Conservation (phyloP, 2,329 filamentous ascomycete genomes). For the Stromatinia cepivora region DNA sequence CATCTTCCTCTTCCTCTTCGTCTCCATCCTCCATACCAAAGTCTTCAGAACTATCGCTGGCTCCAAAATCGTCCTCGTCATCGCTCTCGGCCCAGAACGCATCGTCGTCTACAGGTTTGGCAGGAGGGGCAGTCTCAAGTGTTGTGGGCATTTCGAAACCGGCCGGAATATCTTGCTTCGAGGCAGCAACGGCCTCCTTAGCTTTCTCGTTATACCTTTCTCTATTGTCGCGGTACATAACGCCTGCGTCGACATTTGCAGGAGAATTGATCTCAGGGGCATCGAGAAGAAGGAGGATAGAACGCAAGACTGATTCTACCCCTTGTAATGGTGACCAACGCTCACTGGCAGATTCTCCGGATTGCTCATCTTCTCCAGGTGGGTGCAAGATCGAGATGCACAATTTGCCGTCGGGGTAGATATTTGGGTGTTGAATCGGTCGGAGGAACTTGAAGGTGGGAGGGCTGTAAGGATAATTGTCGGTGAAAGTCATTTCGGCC, state of each 20-base stretch:
- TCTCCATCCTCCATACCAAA: slow-evolving; percentile 61
- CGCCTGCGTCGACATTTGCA: slow-evolving; percentile 90
- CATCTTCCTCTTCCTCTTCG: slow-evolving; percentile 55
- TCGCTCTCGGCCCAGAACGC: slow-evolving; percentile 82
- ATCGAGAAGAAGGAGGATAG: slow-evolving; percentile 86
- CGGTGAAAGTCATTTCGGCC: slow-evolving; percentile 82
- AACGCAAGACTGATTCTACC: slow-evolving; percentile 91
- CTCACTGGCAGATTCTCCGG: slow-evolving; percentile 84
- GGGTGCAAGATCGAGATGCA: slow-evolving; percentile 97
- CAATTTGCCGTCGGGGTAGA: slow-evolving; percentile 85
- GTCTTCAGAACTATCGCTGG: slow-evolving; percentile 65
- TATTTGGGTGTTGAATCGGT: slow-evolving; percentile 87
- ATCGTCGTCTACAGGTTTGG: slow-evolving; percentile 69
- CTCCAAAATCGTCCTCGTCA: slow-evolving; percentile 75
- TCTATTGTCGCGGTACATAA: slow-evolving; percentile 76
- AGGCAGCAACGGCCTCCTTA: slow-evolving; percentile 66
- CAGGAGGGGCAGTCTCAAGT: slow-evolving; percentile 59
- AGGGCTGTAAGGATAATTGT: slow-evolving; percentile 86
- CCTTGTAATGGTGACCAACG: slow-evolving; percentile 94
- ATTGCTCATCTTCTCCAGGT: slow-evolving; percentile 89
- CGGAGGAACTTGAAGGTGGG: slow-evolving; percentile 83
- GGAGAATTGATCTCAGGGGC: slow-evolving; percentile 92
- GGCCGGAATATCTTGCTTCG: slow-evolving; percentile 75
- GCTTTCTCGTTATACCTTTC: slow-evolving; percentile 70
- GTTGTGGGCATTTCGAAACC: slow-evolving; percentile 82